phyloP scores from a whole-genome alignment of 306 rosid species.

The Fagus crenata region DNA sequence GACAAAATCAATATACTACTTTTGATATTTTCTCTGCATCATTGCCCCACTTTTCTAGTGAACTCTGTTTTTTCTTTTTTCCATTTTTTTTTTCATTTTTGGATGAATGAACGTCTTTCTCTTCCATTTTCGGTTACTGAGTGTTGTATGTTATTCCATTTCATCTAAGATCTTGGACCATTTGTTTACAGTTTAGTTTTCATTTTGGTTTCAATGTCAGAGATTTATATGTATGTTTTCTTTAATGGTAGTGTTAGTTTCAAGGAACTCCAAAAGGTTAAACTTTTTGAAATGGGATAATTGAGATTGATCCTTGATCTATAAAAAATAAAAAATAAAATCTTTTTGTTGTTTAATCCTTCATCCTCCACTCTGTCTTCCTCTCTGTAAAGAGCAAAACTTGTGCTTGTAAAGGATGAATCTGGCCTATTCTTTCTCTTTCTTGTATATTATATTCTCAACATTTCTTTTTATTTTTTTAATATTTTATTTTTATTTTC shows the following conservation, averaged over 20 bases:
- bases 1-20: constrained; percentile 15
- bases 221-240: neutral
- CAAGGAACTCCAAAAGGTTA: constrained; percentile 22
- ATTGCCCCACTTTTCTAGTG: constrained; percentile 10
- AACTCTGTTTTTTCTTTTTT: constrained; percentile 20
- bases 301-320: constrained; percentile 31
- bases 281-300: constrained; percentile 29
- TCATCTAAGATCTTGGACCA: neutral
- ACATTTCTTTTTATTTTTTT: neutral
- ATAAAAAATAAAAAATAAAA: constrained; percentile 11
- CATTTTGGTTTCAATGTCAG: neutral
- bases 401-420: constrained; percentile 37
- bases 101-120: neutral
- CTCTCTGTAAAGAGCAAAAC: constrained; percentile 47
- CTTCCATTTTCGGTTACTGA: neutral
- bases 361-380: constrained; percentile 34
- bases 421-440: constrained; percentile 40
- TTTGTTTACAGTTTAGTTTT: neutral
- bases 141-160: neutral
- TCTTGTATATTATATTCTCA: constrained; percentile 22
- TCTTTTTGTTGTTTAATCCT: constrained; percentile 26
- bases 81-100: neutral
- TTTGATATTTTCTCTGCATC: constrained; percentile 12
- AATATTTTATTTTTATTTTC: neutral
- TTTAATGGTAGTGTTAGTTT: constrained; percentile 2